Evolutionary conservation across 441 rosid species (phyloP).

Genomic region (Arabidopsis hybrid): DNA sequence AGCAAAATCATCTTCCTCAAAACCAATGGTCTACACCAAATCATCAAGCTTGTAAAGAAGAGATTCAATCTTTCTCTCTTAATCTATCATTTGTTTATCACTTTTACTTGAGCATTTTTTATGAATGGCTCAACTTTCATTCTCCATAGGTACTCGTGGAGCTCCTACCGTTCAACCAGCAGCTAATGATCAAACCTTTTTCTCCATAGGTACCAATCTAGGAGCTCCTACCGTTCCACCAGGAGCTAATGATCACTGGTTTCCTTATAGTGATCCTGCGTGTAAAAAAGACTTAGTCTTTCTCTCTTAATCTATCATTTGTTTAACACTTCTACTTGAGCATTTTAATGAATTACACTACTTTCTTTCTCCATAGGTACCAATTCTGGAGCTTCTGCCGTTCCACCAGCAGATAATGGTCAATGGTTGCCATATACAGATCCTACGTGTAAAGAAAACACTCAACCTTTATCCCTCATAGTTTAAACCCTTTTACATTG

Average conservation of each 20-base stretch:
- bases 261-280: too few species aligned
- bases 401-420: too few species aligned
- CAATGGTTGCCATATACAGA: not conserved
- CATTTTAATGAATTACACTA: slow-evolving; percentile 2
- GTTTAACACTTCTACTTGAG: not conserved
- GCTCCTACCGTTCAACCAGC: too few species aligned
- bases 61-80: not conserved
- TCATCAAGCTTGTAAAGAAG: not conserved
- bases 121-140: too few species aligned
- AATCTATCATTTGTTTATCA: not conserved
- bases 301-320: not conserved
- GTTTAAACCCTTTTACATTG: not conserved
- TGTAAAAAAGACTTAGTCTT: slow-evolving; percentile 20
- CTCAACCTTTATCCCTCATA: not conserved
- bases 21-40: not conserved
- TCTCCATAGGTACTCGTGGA: too few species aligned
- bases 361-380: too few species aligned
- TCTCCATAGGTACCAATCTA: too few species aligned
- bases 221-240: too few species aligned
- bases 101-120: too few species aligned
- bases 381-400: too few species aligned
- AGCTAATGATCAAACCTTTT: too few species aligned
- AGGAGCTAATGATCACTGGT: too few species aligned
- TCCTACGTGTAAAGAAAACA: not conserved
- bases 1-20: not conserved